A percentile compares a stretch with the other conserved stretches of the same genome.
These are phyloP conservation scores for Arachis monticola DNA, from an alignment of 331 rosid species.

Conservation along the genomic window DNA sequence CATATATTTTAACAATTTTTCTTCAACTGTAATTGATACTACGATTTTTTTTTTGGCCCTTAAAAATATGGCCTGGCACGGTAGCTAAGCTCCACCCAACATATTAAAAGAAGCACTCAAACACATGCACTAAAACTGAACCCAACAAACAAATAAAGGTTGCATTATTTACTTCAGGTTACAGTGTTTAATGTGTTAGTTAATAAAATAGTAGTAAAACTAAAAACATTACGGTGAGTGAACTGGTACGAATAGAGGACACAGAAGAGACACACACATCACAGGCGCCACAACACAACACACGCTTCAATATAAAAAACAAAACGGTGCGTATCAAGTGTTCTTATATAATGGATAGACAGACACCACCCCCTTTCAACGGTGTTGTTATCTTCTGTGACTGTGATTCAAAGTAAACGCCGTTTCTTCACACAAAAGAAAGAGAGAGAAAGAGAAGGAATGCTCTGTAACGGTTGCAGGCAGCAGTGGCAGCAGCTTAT, in stretches of 20 bases:
- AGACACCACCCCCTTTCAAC: neutral
- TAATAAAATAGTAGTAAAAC: too few relatives aligned
- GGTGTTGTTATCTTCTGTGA: neutral
- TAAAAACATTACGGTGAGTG: too few relatives aligned
- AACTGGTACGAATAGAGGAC: neutral
- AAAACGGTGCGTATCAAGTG: neutral
- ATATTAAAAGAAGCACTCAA: too few relatives aligned
- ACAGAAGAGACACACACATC: neutral
- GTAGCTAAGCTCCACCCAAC: too few relatives aligned
- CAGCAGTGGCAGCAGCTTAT: neutral
- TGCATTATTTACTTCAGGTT: neutral
- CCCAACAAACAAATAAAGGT: too few relatives aligned
- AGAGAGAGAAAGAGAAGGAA: neutral
- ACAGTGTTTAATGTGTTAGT: neutral
- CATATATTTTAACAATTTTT: too few relatives aligned
- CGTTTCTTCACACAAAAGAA: conserved; percentile 8
- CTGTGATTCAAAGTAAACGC: conserved; percentile 8
- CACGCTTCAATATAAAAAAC: neutral
- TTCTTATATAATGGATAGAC: neutral
- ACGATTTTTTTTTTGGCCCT: too few relatives aligned
- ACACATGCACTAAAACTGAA: too few relatives aligned
- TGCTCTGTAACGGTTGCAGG: neutral
- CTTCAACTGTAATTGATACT: too few relatives aligned
- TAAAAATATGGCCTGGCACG: too few relatives aligned
- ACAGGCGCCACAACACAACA: neutral